Percentiles rank a stretch among this genome's conserved stretches.
These are phyloP conservation scores for Alternaria sp. DNA, from an alignment of 2,329 filamentous ascomycete species.

Conservation along the genomic window DNA sequence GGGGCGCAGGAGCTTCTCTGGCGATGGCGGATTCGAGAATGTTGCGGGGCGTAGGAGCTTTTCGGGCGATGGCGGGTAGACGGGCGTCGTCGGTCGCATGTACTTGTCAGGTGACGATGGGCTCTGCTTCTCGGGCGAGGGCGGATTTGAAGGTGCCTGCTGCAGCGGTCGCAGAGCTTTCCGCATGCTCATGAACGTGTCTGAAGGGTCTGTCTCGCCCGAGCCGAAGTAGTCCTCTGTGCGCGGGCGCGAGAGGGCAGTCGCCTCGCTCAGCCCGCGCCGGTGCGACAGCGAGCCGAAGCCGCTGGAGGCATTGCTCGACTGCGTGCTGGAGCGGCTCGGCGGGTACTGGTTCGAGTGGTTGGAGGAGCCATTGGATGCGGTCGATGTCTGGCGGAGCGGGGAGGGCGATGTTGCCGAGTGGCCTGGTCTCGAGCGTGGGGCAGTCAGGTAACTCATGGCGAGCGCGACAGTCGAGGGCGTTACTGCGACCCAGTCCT, in stretches of 20 bases:
- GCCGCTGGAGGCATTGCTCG: conserved; percentile 72
- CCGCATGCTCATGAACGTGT: conserved; percentile 73
- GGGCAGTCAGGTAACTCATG: conserved; percentile 48
- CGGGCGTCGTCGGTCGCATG: background rate
- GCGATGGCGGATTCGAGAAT: conserved; percentile 9
- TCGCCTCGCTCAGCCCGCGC: conserved; percentile 77
- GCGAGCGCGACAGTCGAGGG: conserved; percentile 27
- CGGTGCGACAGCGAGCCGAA: conserved; percentile 63
- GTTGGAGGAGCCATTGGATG: conserved; percentile 73
- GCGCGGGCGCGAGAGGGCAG: conserved; percentile 60
- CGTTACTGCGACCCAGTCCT: conserved; percentile 11
- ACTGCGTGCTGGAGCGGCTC: conserved; percentile 72
- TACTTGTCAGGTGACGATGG: conserved; percentile 10
- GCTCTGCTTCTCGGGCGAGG: conserved; percentile 26
- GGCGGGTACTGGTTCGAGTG: conserved; percentile 66
- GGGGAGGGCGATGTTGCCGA: conserved; percentile 52
- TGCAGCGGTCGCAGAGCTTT: conserved; percentile 71
- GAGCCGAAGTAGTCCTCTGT: conserved; percentile 54
- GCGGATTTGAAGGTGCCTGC: conserved; percentile 39
- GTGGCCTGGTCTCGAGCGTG: conserved; percentile 50
- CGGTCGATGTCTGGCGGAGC: conserved; percentile 70
- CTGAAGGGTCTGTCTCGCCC: conserved; percentile 60
- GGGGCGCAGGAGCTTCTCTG: conserved; percentile 34
- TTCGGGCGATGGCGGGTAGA: conserved; percentile 20
- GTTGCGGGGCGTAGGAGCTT: conserved; percentile 27